These are phyloP conservation scores for Plasmodium berghei DNA, from an alignment of 169 alveolate genomes.

Conservation along the genomic window DNA sequence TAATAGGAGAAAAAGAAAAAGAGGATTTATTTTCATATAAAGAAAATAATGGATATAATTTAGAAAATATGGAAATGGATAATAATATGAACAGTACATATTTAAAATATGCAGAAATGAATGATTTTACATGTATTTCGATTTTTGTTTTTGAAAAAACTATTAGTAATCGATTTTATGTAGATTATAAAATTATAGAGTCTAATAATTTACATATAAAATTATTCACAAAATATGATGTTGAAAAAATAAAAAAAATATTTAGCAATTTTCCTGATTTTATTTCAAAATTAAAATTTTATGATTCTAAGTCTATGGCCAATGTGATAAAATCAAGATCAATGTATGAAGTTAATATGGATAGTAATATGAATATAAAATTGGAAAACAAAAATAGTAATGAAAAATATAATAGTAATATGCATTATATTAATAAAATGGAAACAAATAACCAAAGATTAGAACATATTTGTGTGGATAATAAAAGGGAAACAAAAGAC, in stretches of 20 bases:
- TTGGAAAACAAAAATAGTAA: not conserved
- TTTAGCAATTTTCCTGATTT: conserved; percentile 17
- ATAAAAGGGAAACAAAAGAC: not conserved
- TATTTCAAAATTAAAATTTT: conserved; percentile 18
- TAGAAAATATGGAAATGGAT: conserved; percentile 1
- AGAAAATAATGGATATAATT: conserved; percentile 8
- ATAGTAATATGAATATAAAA: not conserved
- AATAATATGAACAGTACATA: conserved; percentile 6
- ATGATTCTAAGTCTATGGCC: conserved; percentile 18
- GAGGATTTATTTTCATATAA: not conserved
- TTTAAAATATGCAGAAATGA: conserved; percentile 19
- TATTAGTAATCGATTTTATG: conserved; percentile 36
- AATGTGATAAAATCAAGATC: not conserved
- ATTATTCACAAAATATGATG: conserved; percentile 35
- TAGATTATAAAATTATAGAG: conserved; percentile 59
- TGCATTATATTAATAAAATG: not conserved
- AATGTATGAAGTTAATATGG: not conserved
- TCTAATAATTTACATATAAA: conserved; percentile 37
- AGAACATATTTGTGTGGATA: not conserved
- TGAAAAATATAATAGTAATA: not conserved
- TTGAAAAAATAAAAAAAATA: conserved; percentile 11
- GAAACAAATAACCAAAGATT: not conserved
- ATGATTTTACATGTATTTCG: conserved; percentile 50
- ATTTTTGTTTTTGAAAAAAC: conserved; percentile 33
- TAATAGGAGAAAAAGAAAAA: conserved; percentile 11